Evolutionary conservation across 331 rosid genomes (phyloP).

Genomic region (Saraca asoca): DNA sequence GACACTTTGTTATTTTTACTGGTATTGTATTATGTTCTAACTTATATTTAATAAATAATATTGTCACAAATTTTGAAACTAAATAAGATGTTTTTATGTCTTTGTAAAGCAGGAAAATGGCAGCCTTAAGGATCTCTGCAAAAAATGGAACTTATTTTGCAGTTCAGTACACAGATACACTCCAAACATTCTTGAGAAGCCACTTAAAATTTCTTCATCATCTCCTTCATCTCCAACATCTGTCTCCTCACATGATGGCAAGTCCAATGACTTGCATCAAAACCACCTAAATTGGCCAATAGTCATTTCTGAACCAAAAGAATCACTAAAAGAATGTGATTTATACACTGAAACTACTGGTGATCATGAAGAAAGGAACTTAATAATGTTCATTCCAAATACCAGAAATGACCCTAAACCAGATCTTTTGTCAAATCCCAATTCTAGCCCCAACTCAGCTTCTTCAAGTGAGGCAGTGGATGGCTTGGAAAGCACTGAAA

Average conservation of each 20-base stretch:
- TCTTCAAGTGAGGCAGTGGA: constrained; percentile 82
- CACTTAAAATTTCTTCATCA: constrained; percentile 36
- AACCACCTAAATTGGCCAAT: constrained; percentile 41
- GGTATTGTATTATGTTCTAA: too few relatives aligned
- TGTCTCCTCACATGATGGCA: constrained; percentile 40
- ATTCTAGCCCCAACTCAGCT: constrained; percentile 90
- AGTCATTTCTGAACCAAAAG: constrained; percentile 46
- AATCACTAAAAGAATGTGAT: constrained; percentile 62
- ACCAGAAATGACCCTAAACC: constrained; percentile 53
- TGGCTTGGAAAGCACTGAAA: constrained; percentile 48
- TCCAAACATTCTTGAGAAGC: constrained; percentile 41
- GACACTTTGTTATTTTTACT: too few relatives aligned
- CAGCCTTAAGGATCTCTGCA: constrained; percentile 51
- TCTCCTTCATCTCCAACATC: constrained; percentile 53
- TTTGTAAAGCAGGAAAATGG: constrained; percentile 51
- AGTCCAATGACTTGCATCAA: constrained; percentile 23
- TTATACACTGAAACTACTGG: constrained; percentile 42
- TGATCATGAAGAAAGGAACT: constrained; percentile 45
- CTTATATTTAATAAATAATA: too few relatives aligned
- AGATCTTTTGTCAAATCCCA: constrained; percentile 81
- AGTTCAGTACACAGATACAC: constrained; percentile 51
- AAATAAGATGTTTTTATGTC: constrained; percentile 12
- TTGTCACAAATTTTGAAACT: not conserved
- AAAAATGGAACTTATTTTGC: constrained; percentile 73
- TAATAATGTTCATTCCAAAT: constrained; percentile 58